These are phyloP conservation scores for Flueggea neowawraea DNA, from an alignment of 441 rosid species.

Conservation along the genomic window DNA sequence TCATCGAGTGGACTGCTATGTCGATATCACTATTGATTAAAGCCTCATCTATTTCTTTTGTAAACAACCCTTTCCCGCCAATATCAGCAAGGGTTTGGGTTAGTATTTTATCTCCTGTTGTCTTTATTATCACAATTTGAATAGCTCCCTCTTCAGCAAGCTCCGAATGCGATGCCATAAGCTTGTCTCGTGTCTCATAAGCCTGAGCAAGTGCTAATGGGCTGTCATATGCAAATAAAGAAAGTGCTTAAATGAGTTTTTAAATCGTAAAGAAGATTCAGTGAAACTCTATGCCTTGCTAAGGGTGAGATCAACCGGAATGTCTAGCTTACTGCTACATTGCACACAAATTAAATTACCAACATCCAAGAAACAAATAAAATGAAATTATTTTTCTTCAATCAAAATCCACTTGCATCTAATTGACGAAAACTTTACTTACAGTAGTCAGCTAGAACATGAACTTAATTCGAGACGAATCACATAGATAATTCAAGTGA, in stretches of 20 bases:
- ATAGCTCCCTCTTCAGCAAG: constrained; percentile 91
- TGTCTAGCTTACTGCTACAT: not conserved
- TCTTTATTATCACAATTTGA: constrained; percentile 84
- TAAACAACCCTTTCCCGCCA: constrained; percentile 97
- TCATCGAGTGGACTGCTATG: constrained; percentile 98
- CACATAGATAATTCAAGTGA: not conserved
- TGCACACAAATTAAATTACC: not conserved
- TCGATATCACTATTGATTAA: constrained; percentile 85
- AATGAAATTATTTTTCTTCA: not conserved
- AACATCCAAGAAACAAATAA: not conserved
- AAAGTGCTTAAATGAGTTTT: constrained; percentile 8
- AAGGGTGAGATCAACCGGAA: too few species aligned
- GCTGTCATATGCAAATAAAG: constrained; percentile 50
- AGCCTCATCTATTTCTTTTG: constrained; percentile 96
- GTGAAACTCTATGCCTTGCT: too few species aligned
- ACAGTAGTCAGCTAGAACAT: too few species aligned
- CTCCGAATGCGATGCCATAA: constrained; percentile 68
- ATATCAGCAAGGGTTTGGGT: constrained; percentile 96
- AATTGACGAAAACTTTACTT: too few species aligned
- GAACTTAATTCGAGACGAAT: too few species aligned
- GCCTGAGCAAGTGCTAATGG: constrained; percentile 99
- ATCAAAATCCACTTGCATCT: not conserved
- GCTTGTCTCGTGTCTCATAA: constrained; percentile 79
- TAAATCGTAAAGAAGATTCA: too few species aligned
- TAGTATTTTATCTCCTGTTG: constrained; percentile 92